phyloP scores from a whole-genome alignment of 169 alveolate genomes.

The Plasmodium blacklocki region DNA sequence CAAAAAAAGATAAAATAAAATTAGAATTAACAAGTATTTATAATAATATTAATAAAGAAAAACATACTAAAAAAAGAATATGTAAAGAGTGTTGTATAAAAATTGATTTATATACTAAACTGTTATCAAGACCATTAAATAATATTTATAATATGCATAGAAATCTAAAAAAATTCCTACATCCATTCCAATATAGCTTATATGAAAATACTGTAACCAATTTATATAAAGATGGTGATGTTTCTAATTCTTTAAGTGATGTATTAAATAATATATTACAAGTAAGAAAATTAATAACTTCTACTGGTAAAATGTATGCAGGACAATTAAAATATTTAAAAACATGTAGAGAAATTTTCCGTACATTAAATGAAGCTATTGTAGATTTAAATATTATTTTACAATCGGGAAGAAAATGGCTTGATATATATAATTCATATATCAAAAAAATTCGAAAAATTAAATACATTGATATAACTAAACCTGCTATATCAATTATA shows the following conservation, averaged over 20 bases:
- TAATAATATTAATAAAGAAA: conserved; percentile 72
- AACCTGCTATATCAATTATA: conserved; percentile 68
- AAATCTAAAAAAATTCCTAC: conserved; percentile 59
- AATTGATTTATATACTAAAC: conserved; percentile 62
- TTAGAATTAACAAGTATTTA: conserved; percentile 65
- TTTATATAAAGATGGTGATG: conserved; percentile 62
- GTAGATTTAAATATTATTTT: conserved; percentile 55
- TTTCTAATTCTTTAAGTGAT: conserved; percentile 36
- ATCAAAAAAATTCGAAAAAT: conserved; percentile 63
- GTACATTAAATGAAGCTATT: conserved; percentile 55
- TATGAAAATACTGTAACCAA: conserved; percentile 67
- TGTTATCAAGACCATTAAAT: conserved; percentile 51
- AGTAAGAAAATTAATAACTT: conserved; percentile 52
- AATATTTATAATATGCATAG: conserved; percentile 58
- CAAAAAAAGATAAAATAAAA: conserved; percentile 59
- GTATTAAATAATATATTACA: conserved; percentile 47
- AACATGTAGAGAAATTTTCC: conserved; percentile 69
- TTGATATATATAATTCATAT: conserved; percentile 47
- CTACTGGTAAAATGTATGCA: conserved; percentile 71
- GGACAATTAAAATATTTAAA: conserved; percentile 65
- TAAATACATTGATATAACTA: conserved; percentile 56
- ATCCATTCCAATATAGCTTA: conserved; percentile 68
- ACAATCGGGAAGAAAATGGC: conserved; percentile 74
- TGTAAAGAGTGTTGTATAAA: conserved; percentile 73
- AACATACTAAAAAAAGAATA: conserved; percentile 72